Evolutionary conservation across 352 stramenopile species (phyloP).

Genomic region (Pythium brachiatum): DNA sequence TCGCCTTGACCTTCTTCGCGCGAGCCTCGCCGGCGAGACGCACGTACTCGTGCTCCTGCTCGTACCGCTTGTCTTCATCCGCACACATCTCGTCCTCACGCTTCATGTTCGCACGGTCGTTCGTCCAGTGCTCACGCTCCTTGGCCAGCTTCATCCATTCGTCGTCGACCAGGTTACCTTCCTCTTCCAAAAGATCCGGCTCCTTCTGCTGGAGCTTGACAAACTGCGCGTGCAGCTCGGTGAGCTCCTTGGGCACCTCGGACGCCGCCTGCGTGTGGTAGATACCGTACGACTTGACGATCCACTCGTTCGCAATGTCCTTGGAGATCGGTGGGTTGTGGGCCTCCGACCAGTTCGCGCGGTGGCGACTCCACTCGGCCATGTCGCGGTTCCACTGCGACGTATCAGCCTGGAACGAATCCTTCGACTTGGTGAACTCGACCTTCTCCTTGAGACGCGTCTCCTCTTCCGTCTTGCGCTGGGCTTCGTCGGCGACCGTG

Average conservation of each 20-base stretch:
- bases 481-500: slow-evolving; percentile 65
- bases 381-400: slow-evolving; percentile 89
- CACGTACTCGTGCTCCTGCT: slow-evolving; percentile 85
- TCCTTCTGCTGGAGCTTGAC: slow-evolving; percentile 87
- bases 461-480: slow-evolving; percentile 78
- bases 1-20: slow-evolving; percentile 83
- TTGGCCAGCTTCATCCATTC: slow-evolving; percentile 90
- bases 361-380: slow-evolving; percentile 85
- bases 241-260: slow-evolving; percentile 67
- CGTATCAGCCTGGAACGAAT: slow-evolving; percentile 85
- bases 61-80: slow-evolving; percentile 81
- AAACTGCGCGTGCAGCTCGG: slow-evolving; percentile 69
- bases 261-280: slow-evolving; percentile 47
- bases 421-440: slow-evolving; percentile 88
- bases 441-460: slow-evolving; percentile 84
- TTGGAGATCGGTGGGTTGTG: slow-evolving; percentile 87
- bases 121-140: slow-evolving; percentile 88
- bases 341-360: slow-evolving; percentile 82
- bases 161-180: slow-evolving; percentile 80
- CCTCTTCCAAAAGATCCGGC: slow-evolving; percentile 68
- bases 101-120: slow-evolving; percentile 87
- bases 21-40: slow-evolving; percentile 65
- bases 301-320: slow-evolving; percentile 86
- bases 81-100: slow-evolving; percentile 85
- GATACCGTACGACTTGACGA: slow-evolving; percentile 84